These are phyloP conservation scores for Lomentospora prolificans DNA, from an alignment of 2,329 filamentous ascomycete species.

Conservation along the genomic window DNA sequence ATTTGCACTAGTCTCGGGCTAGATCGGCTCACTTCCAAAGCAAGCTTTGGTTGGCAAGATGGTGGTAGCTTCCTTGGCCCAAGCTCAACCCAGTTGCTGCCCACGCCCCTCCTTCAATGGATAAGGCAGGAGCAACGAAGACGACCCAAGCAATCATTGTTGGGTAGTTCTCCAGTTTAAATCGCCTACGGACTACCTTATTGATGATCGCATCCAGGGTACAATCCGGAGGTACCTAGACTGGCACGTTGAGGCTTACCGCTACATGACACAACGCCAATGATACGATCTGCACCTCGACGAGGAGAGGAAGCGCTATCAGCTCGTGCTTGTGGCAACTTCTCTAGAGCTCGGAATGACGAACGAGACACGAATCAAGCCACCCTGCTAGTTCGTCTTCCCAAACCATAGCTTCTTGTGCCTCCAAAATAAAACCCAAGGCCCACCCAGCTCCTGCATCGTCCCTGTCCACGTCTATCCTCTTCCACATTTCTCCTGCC, in stretches of 20 bases:
- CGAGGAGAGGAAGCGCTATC: not conserved
- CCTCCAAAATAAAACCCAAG: not conserved
- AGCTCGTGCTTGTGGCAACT: not conserved
- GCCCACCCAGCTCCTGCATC: not conserved
- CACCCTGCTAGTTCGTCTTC: not conserved
- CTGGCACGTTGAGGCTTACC: not conserved
- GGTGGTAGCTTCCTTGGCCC: no score
- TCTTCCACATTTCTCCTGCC: no score
- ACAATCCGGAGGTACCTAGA: not conserved
- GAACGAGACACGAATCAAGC: not conserved
- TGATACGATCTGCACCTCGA: constrained; percentile 2
- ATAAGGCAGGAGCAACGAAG: no score
- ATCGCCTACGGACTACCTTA: no score
- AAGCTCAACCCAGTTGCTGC: no score
- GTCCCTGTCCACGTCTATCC: not conserved
- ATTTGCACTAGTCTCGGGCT: no score
- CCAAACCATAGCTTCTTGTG: not conserved
- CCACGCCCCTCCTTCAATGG: no score
- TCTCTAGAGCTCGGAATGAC: not conserved
- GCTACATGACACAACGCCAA: not conserved
- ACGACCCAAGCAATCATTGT: no score
- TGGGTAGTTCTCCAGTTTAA: no score
- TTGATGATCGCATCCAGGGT: no score
- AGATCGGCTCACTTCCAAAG: no score
- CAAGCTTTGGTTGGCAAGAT: no score